A percentile compares a stretch with the other conserved stretches of the same genome.
These are phyloP conservation scores for Coemansia sp. DNA, from an alignment of 192 early-diverging fungal species.

Conservation along the genomic window DNA sequence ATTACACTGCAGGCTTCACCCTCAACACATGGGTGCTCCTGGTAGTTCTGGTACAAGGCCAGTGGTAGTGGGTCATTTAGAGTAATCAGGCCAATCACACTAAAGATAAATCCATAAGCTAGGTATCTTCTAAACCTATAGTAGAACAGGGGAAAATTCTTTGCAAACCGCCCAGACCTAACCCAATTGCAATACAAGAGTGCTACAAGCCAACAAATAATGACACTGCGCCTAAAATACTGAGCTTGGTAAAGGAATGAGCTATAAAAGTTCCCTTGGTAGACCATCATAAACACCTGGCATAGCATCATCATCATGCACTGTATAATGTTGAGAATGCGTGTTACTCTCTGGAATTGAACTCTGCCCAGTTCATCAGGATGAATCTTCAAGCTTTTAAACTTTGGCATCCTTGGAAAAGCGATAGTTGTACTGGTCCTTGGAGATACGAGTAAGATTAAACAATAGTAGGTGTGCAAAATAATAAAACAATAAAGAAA, in stretches of 20 bases:
- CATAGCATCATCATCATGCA: not conserved
- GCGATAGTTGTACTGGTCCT: too few species aligned
- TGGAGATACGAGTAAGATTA: too few species aligned
- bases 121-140: not conserved
- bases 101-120: not conserved
- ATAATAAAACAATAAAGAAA: too few species aligned
- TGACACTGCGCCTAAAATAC: not conserved
- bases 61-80: not conserved
- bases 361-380: too few species aligned
- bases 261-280: not conserved
- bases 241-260: not conserved
- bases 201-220: not conserved
- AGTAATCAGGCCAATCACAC: not conserved
- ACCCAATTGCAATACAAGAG: not conserved
- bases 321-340: too few species aligned
- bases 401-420: too few species aligned
- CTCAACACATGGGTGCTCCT: not conserved
- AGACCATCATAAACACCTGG: not conserved
- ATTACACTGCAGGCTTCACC: not conserved
- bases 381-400: too few species aligned
- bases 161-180: not conserved
- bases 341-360: too few species aligned
- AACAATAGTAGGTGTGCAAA: too few species aligned
- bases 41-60: not conserved
- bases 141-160: not conserved